phyloP scores from a whole-genome alignment of 108 stramenopile species.

The Cyclotella kingstonii region DNA sequence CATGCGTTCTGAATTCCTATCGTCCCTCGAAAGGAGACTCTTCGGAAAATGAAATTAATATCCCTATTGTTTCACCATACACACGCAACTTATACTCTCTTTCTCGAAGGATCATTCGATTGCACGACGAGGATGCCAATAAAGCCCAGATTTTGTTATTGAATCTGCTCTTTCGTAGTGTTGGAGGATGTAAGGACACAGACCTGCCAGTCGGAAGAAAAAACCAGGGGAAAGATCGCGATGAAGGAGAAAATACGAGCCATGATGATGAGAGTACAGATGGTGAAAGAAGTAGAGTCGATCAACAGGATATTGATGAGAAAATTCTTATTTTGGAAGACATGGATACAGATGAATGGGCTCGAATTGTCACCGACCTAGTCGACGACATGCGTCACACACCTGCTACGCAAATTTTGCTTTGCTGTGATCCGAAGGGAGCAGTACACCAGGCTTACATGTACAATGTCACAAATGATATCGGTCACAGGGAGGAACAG shows the following conservation, averaged over 20 bases:
- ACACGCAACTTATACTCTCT: conserved; percentile 31
- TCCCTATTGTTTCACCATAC: conserved; percentile 1
- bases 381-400: conserved; percentile 76
- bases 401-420: conserved; percentile 48
- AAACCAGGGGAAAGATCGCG: neutral
- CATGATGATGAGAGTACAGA: conserved; percentile 52
- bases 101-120: conserved; percentile 28
- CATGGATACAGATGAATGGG: conserved; percentile 72
- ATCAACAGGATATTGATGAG: neutral
- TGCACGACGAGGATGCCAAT: conserved; percentile 57
- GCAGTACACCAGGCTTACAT: conserved; percentile 32
- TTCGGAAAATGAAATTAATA: neutral
- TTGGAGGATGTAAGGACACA: conserved; percentile 59
- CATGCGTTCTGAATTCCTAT: conserved; percentile 45
- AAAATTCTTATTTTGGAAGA: conserved; percentile 58
- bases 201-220: conserved; percentile 19
- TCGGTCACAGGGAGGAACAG: conserved; percentile 5
- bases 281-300: conserved; percentile 13
- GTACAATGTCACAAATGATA: neutral
- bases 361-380: conserved; percentile 55
- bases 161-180: conserved; percentile 80
- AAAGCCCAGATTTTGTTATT: conserved; percentile 53
- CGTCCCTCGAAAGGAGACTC: conserved; percentile 15
- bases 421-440: conserved; percentile 54
- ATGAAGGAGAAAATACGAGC: conserved; percentile 12